These are phyloP conservation scores for Diplodia sapinea DNA, from an alignment of 2,329 filamentous ascomycete genomes.

Conservation along the genomic window DNA sequence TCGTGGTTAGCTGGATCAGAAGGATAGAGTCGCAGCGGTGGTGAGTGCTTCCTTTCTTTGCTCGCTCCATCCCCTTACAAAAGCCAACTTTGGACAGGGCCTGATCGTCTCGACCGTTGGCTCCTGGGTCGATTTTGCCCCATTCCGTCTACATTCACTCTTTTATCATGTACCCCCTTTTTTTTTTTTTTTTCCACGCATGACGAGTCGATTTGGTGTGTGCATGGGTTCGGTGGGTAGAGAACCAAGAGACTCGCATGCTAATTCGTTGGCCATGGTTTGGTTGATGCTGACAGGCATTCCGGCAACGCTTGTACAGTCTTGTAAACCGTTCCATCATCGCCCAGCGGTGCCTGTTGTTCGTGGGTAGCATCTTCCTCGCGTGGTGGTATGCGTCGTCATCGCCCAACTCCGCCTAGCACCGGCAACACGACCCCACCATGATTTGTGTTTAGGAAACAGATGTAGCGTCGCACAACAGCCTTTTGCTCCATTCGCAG, in stretches of 20 bases:
- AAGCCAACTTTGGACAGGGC: constrained; percentile 16
- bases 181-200: constrained; percentile 4
- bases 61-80: background rate
- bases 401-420: background rate
- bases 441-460: background rate
- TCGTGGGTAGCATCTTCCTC: constrained; percentile 26
- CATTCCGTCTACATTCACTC: background rate
- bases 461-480: background rate
- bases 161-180: background rate
- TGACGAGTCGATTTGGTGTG: constrained; percentile 21
- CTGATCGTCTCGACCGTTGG: background rate
- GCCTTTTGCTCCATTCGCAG: background rate
- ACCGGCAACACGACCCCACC: background rate
- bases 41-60: constrained; percentile 58
- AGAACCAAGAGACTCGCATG: constrained; percentile 27
- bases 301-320: constrained; percentile 49
- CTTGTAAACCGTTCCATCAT: constrained; percentile 43
- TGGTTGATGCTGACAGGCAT: constrained; percentile 42
- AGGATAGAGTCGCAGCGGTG: constrained; percentile 73
- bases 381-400: constrained; percentile 29
- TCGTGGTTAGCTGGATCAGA: constrained; percentile 78
- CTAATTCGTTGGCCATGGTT: constrained; percentile 27
- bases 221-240: constrained; percentile 2
- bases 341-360: constrained; percentile 30
- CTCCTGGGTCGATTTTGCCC: background rate